Evolutionary conservation across 495 filamentous ascomycete genomes (phyloP).

Genomic region (Rhypophila decipiens): DNA sequence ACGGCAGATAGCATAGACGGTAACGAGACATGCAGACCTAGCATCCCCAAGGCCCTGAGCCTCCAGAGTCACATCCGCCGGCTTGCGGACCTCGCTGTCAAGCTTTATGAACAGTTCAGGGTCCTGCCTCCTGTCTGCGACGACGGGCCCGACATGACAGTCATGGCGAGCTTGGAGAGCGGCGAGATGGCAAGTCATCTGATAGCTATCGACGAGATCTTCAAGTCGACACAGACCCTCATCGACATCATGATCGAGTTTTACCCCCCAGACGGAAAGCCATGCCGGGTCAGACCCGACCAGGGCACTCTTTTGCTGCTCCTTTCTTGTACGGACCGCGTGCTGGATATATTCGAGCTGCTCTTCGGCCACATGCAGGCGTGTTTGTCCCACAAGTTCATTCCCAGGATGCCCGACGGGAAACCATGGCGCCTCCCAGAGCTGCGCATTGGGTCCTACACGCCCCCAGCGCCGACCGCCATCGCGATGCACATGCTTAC

Average conservation of each 20-base stretch:
- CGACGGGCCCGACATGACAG: neutral
- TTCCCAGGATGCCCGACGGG: neutral
- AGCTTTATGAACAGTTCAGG: slow-evolving; percentile 5
- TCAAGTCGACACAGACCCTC: slow-evolving; percentile 2
- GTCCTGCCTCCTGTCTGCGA: neutral
- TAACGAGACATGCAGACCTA: no score
- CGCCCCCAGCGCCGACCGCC: neutral
- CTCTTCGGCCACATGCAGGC: slow-evolving; percentile 1
- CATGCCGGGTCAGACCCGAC: neutral
- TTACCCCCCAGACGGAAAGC: neutral
- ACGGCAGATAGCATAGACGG: neutral
- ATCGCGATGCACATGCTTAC: slow-evolving; percentile 7
- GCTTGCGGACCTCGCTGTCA: slow-evolving; percentile 8
- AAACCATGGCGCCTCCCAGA: neutral
- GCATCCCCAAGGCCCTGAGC: neutral
- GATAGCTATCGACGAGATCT: slow-evolving; percentile 6
- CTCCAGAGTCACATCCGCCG: neutral
- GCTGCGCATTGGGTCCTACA: neutral
- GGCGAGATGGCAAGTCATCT: no score
- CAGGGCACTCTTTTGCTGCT: slow-evolving; percentile 3
- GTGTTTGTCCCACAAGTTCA: slow-evolving; percentile 1
- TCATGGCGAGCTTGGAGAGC: neutral
- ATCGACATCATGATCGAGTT: slow-evolving; percentile 4
- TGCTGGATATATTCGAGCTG: slow-evolving; percentile 5
- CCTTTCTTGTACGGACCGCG: slow-evolving; percentile 4